Evolutionary conservation across 2,329 filamentous ascomycete species (phyloP), one percentile per base, ranked within the genome.

Genomic region (Neoarthrinium moseri): DNA sequence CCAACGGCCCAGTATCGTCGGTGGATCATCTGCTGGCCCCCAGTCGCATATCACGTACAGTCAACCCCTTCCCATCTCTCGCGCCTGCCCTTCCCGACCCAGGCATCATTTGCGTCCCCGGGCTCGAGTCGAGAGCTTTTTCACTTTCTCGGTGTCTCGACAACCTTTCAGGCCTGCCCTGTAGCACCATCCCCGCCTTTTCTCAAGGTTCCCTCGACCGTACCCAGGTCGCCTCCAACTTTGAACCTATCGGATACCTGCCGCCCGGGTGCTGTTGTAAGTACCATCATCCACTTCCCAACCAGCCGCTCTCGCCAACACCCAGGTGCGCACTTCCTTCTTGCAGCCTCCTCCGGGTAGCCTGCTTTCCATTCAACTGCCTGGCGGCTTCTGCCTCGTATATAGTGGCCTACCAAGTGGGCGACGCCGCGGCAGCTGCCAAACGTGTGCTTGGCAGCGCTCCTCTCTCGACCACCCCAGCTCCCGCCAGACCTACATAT

Each of bases 221-320:
- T 33, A 27, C 39, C 39, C 39, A 33, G 17, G n/a, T 24, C 32
- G 23, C 36, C 20, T n/a, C 18, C 34, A 11, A 44, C 22, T 13
- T 48, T 53, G 56, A 52, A 55, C 60, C 58, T 63, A 63, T 63
- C 59, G 59, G 60, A 61, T 61, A 60, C 46, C 59, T 56, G 53
- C 58, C 59, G 56, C 53, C 56, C 56, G 54, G 60, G 44, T 46
- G 35, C 37, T 22, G 44, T 22, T 46, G 44, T 46, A 40, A 38
- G 43, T 45, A 60, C 56, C 59, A 55, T 55, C 55, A 53, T 55
- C 56, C 58, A 59, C 56, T 56, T 53, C 47, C n/a, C 46, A 44
- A 39, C 51, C 46, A 43, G 42, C 35, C 48, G 54, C 51, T 51
- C 62, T n/a, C n/a, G n/a, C 62, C 61, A 65, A 64, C 59, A 58